These are phyloP conservation scores for Phytophthora palmivora DNA, from an alignment of 352 stramenopile genomes.

Conservation along the genomic window DNA sequence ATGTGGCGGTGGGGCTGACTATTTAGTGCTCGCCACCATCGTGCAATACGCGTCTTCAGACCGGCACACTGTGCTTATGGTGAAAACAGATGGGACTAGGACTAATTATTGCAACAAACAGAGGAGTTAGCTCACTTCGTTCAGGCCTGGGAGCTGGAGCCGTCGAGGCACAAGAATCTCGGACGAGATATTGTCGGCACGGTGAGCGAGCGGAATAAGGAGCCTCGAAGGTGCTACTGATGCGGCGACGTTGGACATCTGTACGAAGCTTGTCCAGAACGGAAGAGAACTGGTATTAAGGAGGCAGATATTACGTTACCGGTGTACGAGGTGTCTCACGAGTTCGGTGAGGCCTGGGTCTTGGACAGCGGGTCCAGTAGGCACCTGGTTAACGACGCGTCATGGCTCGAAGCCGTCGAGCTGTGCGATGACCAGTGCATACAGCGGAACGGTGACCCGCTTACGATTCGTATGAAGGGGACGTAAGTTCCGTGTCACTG, in stretches of 20 bases:
- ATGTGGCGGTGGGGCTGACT: not conserved
- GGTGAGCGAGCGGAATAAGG: not conserved
- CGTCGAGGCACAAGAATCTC: not conserved
- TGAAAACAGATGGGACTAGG: not conserved
- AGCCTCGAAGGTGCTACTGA: not conserved
- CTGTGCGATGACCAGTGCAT: not conserved
- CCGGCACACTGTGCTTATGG: not conserved
- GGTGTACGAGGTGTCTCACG: not conserved
- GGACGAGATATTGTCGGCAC: not conserved
- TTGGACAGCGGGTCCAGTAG: not conserved
- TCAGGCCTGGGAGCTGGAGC: not conserved
- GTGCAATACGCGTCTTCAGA: not conserved
- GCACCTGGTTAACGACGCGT: not conserved
- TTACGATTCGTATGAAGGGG: not conserved
- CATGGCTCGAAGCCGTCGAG: not conserved
- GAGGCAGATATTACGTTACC: not conserved
- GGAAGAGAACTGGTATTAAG: not conserved
- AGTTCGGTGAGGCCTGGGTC: not conserved
- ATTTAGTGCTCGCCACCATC: not conserved
- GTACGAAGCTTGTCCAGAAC: not conserved
- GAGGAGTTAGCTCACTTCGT: not conserved
- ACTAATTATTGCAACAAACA: not conserved
- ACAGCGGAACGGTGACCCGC: not conserved
- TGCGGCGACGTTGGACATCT: not conserved
- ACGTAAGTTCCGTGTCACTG: not conserved